Percentiles rank a stretch among this genome's conserved stretches.
Conservation (phyloP, 768 basidiomycete genomes). For the Pulveroboletus frians region DNA sequence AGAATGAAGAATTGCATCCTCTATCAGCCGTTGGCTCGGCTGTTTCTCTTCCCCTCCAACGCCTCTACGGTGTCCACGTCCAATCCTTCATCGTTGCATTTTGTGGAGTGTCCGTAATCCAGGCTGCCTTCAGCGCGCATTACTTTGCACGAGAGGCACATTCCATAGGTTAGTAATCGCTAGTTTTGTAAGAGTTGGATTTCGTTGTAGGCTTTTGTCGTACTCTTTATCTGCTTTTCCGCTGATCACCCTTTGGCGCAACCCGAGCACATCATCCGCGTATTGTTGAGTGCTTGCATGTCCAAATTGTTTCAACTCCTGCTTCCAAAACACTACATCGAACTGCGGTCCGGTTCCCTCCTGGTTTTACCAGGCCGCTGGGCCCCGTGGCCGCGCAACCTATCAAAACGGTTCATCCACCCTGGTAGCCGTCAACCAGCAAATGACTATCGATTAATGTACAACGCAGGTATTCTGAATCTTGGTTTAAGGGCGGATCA, state of each 20-base stretch:
- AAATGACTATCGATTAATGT: constrained; percentile 41
- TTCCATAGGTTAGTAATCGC: constrained; percentile 20
- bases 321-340: constrained; percentile 38
- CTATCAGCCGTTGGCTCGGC: constrained; percentile 12
- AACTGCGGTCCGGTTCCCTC: constrained; percentile 37
- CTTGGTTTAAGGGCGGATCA: constrained; percentile 35
- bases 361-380: constrained; percentile 39
- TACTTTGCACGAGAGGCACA: constrained; percentile 45
- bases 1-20: not conserved
- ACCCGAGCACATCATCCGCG: constrained; percentile 37
- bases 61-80: not conserved
- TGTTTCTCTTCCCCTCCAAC: constrained; percentile 9
- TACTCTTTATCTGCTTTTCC: constrained; percentile 39
- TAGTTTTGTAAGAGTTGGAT: constrained; percentile 17
- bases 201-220: not conserved
- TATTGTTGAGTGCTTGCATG: constrained; percentile 44
- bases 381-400: constrained; percentile 48
- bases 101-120: constrained; percentile 44
- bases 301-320: constrained; percentile 48
- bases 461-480: constrained; percentile 42
- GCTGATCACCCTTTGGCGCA: constrained; percentile 51
- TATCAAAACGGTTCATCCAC: constrained; percentile 49
- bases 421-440: constrained; percentile 39
- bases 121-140: constrained; percentile 45
- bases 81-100: constrained; percentile 55